phyloP scores from a whole-genome alignment of 2,329 filamentous ascomycete genomes.

The Seiridium unicorne region DNA sequence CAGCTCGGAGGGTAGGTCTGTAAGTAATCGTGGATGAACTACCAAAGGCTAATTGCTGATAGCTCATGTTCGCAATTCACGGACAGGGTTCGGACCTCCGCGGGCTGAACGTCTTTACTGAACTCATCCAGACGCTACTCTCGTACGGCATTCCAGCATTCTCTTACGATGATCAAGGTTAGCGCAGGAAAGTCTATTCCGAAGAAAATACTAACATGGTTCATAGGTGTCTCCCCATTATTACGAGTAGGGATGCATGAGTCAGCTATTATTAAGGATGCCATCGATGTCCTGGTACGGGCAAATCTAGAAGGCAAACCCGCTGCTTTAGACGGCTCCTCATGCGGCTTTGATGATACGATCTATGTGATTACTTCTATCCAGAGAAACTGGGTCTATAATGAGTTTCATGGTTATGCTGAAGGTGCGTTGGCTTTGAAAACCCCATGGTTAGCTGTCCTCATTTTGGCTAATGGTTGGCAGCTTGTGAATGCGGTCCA shows the following conservation, averaged over 20 bases:
- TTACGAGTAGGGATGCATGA: not conserved
- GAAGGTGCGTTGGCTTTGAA: not conserved
- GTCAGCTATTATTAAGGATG: not conserved
- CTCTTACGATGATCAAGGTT: not conserved
- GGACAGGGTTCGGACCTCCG: not conserved
- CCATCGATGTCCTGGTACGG: not conserved
- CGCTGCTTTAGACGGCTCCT: not conserved
- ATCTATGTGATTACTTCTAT: not conserved
- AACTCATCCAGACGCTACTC: not conserved
- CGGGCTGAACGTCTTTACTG: not conserved
- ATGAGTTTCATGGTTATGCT: not conserved
- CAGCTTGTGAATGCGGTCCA: conserved; percentile 5
- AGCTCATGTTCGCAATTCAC: too few relatives aligned
- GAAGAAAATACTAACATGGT: not conserved
- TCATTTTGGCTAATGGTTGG: not conserved
- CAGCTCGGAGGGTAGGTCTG: not conserved
- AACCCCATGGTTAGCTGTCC: not conserved
- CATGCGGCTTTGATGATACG: not conserved
- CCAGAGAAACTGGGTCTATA: not conserved
- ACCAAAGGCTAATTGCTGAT: too few relatives aligned
- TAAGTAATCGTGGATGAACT: not conserved
- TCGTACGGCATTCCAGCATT: not conserved
- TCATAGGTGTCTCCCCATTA: conserved; percentile 1
- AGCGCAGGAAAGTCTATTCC: not conserved
- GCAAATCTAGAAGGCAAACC: not conserved